phyloP scores from a whole-genome alignment of 257 asterid genomes.

The Osmanthus fragrans region DNA sequence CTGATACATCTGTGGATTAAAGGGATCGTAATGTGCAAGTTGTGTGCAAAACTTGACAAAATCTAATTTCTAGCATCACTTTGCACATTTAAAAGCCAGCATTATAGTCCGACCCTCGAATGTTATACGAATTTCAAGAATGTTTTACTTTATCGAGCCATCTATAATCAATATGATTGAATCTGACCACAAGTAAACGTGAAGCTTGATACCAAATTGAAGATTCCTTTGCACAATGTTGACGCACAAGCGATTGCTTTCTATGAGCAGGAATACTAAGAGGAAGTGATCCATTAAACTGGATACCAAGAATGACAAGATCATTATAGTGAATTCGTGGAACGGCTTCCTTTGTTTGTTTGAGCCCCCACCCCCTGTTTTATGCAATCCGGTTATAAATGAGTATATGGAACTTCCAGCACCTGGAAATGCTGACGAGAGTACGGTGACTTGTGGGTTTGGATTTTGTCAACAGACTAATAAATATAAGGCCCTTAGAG shows the following conservation, averaged over 20 bases:
- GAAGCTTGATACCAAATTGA: constrained; percentile 7
- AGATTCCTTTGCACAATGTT: neutral
- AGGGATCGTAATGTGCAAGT: constrained; percentile 3
- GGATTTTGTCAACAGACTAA: constrained; percentile 1
- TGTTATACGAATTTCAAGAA: neutral
- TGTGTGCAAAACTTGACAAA: neutral
- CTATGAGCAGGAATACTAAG: neutral
- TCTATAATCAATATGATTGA: neutral
- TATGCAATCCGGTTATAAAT: neutral
- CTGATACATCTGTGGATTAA: neutral
- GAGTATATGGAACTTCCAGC: constrained; percentile 9
- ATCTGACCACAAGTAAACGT: neutral
- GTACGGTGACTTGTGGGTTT: neutral
- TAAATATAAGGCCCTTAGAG: constrained; percentile 1
- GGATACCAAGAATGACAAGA: neutral
- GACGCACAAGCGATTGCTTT: neutral
- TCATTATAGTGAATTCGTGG: neutral
- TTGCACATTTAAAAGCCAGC: neutral
- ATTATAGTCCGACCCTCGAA: neutral
- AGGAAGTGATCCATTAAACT: neutral
- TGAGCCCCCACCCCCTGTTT: neutral
- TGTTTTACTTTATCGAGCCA: neutral
- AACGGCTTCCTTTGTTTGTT: constrained; percentile 9
- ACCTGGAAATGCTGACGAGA: neutral
- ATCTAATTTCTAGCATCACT: neutral